A percentile compares a stretch with the other conserved stretches of the same genome.
Conservation (phyloP, 2,329 filamentous ascomycete species). For the Hypocreales sp. region DNA sequence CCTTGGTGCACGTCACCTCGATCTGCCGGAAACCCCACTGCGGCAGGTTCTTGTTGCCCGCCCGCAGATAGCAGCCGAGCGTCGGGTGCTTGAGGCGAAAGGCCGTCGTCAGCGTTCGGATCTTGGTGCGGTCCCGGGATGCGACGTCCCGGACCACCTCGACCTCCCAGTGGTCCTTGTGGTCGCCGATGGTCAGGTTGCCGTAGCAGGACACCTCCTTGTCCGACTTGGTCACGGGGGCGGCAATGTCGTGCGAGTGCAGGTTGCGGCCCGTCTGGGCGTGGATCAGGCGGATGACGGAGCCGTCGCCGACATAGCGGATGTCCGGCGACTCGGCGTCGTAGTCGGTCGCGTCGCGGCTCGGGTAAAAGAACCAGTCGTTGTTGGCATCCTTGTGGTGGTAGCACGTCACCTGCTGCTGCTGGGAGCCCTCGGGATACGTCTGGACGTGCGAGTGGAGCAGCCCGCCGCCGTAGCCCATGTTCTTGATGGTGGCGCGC, state of each 20-base stretch:
- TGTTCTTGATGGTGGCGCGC: conserved; percentile 89
- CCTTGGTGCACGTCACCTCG: conserved; percentile 87
- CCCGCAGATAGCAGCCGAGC: conserved; percentile 84
- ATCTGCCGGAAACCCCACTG: conserved; percentile 99
- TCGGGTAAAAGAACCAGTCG: conserved; percentile 98
- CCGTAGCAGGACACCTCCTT: conserved; percentile 93
- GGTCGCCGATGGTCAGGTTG: conserved; percentile 86
- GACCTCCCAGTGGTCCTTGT: conserved; percentile 93
- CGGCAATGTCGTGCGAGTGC: conserved; percentile 82
- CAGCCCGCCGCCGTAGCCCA: conserved; percentile 95
- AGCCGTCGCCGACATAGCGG: conserved; percentile 63
- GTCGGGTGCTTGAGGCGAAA: conserved; percentile 76
- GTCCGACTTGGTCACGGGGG: conserved; percentile 77
- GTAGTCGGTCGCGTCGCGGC: conserved; percentile 61
- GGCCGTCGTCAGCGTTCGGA: conserved; percentile 83
- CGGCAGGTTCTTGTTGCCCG: conserved; percentile 88
- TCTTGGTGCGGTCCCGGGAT: conserved; percentile 66
- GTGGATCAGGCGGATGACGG: conserved; percentile 76
- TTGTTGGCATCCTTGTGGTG: conserved; percentile 99
- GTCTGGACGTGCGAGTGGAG: conserved; percentile 95
- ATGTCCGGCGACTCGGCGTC: conserved; percentile 50
- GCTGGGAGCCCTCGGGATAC: conserved; percentile 79
- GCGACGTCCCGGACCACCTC: conserved; percentile 86
- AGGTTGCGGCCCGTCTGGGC: conserved; percentile 93
- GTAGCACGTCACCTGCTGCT: conserved; percentile 98